Conservation (phyloP, 1,139 yeast species). For the Insectozyma bohioensis region DNA sequence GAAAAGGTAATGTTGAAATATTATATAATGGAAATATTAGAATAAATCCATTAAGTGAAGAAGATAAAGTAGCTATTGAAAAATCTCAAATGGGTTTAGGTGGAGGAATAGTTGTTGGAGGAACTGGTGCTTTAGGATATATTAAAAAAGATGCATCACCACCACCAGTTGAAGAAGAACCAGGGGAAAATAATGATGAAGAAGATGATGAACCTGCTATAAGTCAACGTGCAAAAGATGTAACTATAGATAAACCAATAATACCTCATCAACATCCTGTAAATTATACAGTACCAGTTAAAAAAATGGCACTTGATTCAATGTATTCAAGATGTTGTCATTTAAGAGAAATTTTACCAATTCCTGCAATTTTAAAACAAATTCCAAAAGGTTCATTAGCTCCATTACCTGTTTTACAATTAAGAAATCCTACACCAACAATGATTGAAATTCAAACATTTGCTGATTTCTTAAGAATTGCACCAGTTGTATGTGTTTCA, state of each 20-base stretch:
- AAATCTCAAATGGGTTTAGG: conserved; percentile 53
- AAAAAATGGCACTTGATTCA: conserved; percentile 56
- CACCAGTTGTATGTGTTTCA: conserved; percentile 67
- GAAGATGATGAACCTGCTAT: conserved; percentile 43
- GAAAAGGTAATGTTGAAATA: conserved; percentile 71
- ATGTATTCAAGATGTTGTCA: conserved; percentile 78
- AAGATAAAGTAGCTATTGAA: conserved; percentile 47
- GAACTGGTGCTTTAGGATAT: conserved; percentile 62
- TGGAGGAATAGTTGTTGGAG: conserved; percentile 81
- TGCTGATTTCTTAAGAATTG: conserved; percentile 72
- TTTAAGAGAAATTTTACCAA: conserved; percentile 68
- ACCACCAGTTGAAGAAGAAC: conserved; percentile 14
- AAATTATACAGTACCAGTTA: conserved; percentile 34
- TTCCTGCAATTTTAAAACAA: conserved; percentile 75
- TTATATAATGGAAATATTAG: conserved; percentile 57
- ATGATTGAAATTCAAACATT: conserved; percentile 72
- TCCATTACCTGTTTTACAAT: conserved; percentile 62
- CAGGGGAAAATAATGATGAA: conserved; percentile 10
- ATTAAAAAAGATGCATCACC: conserved; percentile 20
- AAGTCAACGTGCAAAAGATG: conserved; percentile 38
- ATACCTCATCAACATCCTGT: conserved; percentile 27
- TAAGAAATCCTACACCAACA: conserved; percentile 73
- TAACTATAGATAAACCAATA: conserved; percentile 52
- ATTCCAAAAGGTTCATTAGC: conserved; percentile 68
- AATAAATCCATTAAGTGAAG: conserved; percentile 62